These are phyloP conservation scores for Mycena crocata DNA, from an alignment of 768 basidiomycete genomes.

Conservation along the genomic window DNA sequence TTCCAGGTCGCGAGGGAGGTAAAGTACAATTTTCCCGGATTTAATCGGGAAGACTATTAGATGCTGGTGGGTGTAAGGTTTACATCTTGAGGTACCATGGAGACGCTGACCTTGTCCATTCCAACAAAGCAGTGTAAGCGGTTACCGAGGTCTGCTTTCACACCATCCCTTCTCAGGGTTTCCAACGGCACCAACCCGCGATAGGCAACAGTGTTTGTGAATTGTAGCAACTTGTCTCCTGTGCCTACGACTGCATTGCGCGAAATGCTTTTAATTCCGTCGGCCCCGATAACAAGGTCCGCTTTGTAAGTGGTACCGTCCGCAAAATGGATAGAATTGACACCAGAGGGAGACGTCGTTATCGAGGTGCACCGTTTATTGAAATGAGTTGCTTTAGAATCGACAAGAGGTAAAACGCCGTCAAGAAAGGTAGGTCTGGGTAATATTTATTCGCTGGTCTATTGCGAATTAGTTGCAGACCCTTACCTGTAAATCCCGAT, in stretches of 20 bases:
- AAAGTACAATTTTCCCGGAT: slow-evolving; percentile 51
- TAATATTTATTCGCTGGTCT: slow-evolving; percentile 2
- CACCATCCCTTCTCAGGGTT: slow-evolving; percentile 52
- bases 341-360: slow-evolving; percentile 39
- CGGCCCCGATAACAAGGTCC: slow-evolving; percentile 63
- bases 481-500: slow-evolving; percentile 60
- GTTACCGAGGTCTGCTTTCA: slow-evolving; percentile 51
- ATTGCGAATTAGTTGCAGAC: slow-evolving; percentile 1
- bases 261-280: slow-evolving; percentile 63
- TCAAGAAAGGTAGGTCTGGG: slow-evolving; percentile 62
- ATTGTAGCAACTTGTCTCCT: slow-evolving; percentile 45
- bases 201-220: slow-evolving; percentile 61
- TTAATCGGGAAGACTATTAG: slow-evolving; percentile 64
- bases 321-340: slow-evolving; percentile 55
- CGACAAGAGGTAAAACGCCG: slow-evolving; percentile 56
- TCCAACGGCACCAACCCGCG: slow-evolving; percentile 58
- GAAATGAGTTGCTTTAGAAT: slow-evolving; percentile 58
- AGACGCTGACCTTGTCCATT: slow-evolving; percentile 51
- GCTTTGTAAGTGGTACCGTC: slow-evolving; percentile 61
- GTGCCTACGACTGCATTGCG: slow-evolving; percentile 52
- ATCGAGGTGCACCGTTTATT: slow-evolving; percentile 60
- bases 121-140: slow-evolving; percentile 59
- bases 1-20: neutral
- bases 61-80: slow-evolving; percentile 50
- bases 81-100: slow-evolving; percentile 17